phyloP scores from a whole-genome alignment of 306 rosid species.

The Vachellia collinsii region DNA sequence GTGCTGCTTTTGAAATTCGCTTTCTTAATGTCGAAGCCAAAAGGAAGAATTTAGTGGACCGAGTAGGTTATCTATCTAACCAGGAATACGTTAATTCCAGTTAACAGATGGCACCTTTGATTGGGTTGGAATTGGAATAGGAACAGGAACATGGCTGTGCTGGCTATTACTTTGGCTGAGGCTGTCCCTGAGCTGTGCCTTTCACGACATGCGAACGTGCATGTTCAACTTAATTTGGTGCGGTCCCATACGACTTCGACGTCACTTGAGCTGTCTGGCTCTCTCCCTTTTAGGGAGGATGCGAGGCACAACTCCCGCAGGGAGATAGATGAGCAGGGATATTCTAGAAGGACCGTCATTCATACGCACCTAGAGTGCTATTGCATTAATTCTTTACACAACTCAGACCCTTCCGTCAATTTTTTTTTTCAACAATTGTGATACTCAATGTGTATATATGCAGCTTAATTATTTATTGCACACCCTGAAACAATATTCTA shows the following conservation, averaged over 20 bases:
- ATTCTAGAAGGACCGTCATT: neutral
- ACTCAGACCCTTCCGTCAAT: too few species aligned
- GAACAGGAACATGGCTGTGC: neutral
- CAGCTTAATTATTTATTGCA: too few species aligned
- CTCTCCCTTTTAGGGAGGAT: neutral
- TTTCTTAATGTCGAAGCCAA: neutral
- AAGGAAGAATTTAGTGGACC: neutral
- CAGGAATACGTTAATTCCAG: too few species aligned
- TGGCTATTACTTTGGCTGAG: constrained; percentile 23
- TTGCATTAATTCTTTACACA: neutral
- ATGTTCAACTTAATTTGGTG: neutral
- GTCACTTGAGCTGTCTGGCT: neutral
- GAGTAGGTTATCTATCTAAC: neutral
- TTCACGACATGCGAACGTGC: neutral
- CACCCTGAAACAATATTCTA: too few species aligned
- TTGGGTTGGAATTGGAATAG: constrained; percentile 17
- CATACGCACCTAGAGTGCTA: neutral
- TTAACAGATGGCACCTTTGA: neutral
- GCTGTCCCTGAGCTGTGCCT: constrained; percentile 25
- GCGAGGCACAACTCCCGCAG: neutral
- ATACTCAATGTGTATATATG: too few species aligned
- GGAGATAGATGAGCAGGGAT: neutral
- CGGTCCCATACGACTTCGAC: neutral
- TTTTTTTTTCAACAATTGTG: too few species aligned
- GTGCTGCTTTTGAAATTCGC: neutral